Evolutionary conservation across 2,329 filamentous ascomycete species (phyloP), one percentile per base, ranked within the genome.

Genomic region (Aspergillus uvarum): DNA sequence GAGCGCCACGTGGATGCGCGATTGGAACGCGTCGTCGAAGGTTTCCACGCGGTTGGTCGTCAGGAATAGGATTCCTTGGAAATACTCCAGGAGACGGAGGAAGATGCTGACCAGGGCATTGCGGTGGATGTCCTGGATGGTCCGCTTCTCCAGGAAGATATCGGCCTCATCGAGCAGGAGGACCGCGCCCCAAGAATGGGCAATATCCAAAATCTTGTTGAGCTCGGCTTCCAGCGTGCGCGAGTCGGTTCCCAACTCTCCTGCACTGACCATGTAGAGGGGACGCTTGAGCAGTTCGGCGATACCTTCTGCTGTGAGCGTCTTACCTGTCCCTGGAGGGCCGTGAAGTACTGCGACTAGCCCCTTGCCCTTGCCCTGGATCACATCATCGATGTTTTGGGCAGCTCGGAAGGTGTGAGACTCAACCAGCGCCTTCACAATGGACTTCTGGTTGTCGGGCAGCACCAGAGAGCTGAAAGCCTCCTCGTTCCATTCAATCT

Each of bases 21-120:
- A 91, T 72, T 95, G 90, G 81, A 96, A 96, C 0, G 92, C 92
- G 63, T 95, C 91, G 68, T 96, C 92, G 69, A 96, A 96, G 0
- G 90, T 93, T 79, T 88, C 78, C 1, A 96, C 91, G 1, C 92
- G 86, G 72, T 96, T 96, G 2, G 92, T 96, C 0, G 92, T 96
- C 26, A 96, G 77, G 79, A 96, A 96, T 4, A 96, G 75, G 56
- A 96, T 96, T 3, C 92, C 92, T 71, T 96, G 90, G 77, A 96
- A 96, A 74, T 96, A 96, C 75, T 97, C 93, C 0, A 96, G 81
- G 59, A 94, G 82, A 0, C 92, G 87, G 2, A 96, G 80, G 80
- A 96, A 96, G 68, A 96, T 91, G 72, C 88, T 91, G 55, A 96
- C 92, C 1, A 95, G 85, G 0, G 89, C 89, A 67, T 96, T 96